Evolutionary conservation across 2,329 filamentous ascomycete genomes (phyloP), one percentile per base, ranked within the genome.

Genomic region (Tolypocladium ovalisporum): DNA sequence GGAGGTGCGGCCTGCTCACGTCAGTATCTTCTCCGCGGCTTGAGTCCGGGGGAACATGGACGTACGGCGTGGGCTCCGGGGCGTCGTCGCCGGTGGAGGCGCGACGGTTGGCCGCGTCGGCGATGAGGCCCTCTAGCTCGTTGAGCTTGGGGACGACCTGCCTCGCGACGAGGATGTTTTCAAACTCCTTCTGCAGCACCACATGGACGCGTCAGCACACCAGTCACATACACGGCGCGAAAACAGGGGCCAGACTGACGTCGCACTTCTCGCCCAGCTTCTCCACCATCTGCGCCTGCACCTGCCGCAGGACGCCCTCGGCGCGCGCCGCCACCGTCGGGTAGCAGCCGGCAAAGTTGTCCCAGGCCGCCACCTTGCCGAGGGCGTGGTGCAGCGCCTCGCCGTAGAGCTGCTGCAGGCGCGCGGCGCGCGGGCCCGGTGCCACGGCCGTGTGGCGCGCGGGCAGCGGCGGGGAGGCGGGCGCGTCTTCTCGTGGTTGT

Each of bases 341-440:
- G 67, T 84, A 87, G 70, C 84, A 87, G 2, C 78, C 73, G 2
- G 78, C 78, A 63, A 86, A 80, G 67, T 82, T 82, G 54, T 79
- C 75, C 72, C 77, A 82, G 61, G 72, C 76, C 61, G 72, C 76
- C 56, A 86, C 74, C 65, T 80, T 79, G 62, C 68, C 72, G 36
- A 86, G 75, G 2, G 83, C 85, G 62, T 77, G 77, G 52, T 69
- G 62, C 29, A 86, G 76, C 34, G 77, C 77, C 58, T 74, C 70
- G 56, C 74, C 73, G 66, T 83, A 84, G 37, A 84, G 73, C 56
- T 77, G 72, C 55, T 78, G 76, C 58, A 86, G 76, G 51, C 79
- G 76, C 34, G 72, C 64, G 2, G 84, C 84, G 62, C 83, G 81
- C 3, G 79, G 79, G 52, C 84, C 84, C 0, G 83, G 81, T 0